phyloP scores from a whole-genome alignment of 2,329 filamentous ascomycete species.

The Hypoxylon sp. region DNA sequence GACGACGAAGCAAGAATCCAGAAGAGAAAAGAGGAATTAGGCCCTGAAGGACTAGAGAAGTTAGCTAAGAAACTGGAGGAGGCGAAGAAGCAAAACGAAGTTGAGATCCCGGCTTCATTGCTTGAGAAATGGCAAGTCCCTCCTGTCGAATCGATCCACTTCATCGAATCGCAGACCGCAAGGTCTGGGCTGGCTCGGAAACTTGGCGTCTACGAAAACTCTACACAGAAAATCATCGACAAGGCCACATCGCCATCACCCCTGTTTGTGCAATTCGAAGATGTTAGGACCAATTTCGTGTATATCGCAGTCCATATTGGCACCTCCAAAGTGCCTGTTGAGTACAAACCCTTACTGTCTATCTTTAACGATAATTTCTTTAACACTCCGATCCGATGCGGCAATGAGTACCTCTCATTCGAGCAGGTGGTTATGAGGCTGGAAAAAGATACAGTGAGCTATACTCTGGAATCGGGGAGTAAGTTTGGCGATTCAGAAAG shows the following conservation, averaged over 20 bases:
- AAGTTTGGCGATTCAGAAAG: slow-evolving; percentile 84
- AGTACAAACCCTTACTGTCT: slow-evolving; percentile 84
- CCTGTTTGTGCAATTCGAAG: slow-evolving; percentile 96
- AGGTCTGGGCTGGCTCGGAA: slow-evolving; percentile 82
- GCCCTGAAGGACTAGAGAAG: slow-evolving; percentile 81
- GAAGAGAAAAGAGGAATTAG: slow-evolving; percentile 82
- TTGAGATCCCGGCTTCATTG: slow-evolving; percentile 84
- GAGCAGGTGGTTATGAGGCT: slow-evolving; percentile 93
- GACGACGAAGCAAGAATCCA: slow-evolving; percentile 84
- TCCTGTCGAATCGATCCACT: slow-evolving; percentile 90
- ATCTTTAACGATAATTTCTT: slow-evolving; percentile 95
- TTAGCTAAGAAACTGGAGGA: slow-evolving; percentile 81
- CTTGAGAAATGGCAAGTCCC: slow-evolving; percentile 86
- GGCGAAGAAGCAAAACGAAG: slow-evolving; percentile 90
- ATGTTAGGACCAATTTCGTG: slow-evolving; percentile 93
- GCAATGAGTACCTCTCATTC: slow-evolving; percentile 84
- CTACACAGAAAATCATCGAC: slow-evolving; percentile 82
- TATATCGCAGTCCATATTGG: slow-evolving; percentile 85
- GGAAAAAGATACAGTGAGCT: slow-evolving; percentile 90
- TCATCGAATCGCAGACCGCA: slow-evolving; percentile 89
- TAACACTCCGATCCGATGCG: slow-evolving; percentile 84
- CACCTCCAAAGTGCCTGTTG: slow-evolving; percentile 80
- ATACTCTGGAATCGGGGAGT: slow-evolving; percentile 76
- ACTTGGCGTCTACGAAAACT: slow-evolving; percentile 75
- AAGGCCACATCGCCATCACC: slow-evolving; percentile 72